Evolutionary conservation across 2,329 filamentous ascomycete genomes (phyloP).

Genomic region (Emericellopsis atlantica): DNA sequence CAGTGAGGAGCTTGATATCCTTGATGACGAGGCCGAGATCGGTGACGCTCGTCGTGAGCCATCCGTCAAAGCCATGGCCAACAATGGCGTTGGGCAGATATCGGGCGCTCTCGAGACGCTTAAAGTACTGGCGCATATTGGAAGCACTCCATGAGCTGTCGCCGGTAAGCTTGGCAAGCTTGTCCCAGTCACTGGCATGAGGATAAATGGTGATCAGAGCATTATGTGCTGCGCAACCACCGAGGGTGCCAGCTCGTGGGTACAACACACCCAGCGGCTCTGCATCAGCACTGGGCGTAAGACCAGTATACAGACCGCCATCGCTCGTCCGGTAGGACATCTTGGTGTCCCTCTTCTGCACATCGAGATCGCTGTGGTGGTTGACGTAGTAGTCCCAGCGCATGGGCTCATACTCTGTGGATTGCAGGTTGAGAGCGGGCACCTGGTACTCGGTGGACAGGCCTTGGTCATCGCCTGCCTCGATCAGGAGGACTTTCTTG

Average conservation of each 20-base stretch:
- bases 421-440: too few relatives aligned
- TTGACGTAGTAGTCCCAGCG: too few relatives aligned
- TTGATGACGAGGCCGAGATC: slow-evolving; percentile 5
- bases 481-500: too few relatives aligned
- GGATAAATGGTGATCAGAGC: slow-evolving; percentile 33
- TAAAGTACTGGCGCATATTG: slow-evolving; percentile 36
- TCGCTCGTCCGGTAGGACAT: too few relatives aligned
- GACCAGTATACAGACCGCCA: too few relatives aligned
- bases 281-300: too few relatives aligned
- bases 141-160: slow-evolving; percentile 33
- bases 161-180: slow-evolving; percentile 33
- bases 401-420: too few relatives aligned
- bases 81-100: slow-evolving; percentile 22
- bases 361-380: too few relatives aligned
- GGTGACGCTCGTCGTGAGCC: slow-evolving; percentile 12
- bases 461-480: too few relatives aligned
- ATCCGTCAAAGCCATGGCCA: slow-evolving; percentile 37
- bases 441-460: too few relatives aligned
- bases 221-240: slow-evolving; percentile 21
- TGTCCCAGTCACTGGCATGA: slow-evolving; percentile 33
- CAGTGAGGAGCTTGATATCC: slow-evolving; percentile 3
- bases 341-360: too few relatives aligned
- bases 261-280: slow-evolving; percentile 15
- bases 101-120: slow-evolving; percentile 29
- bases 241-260: slow-evolving; percentile 12